Evolutionary conservation across 306 rosid species (phyloP), one percentile per base, ranked within the genome.

Genomic region (Dryas drummondii): DNA sequence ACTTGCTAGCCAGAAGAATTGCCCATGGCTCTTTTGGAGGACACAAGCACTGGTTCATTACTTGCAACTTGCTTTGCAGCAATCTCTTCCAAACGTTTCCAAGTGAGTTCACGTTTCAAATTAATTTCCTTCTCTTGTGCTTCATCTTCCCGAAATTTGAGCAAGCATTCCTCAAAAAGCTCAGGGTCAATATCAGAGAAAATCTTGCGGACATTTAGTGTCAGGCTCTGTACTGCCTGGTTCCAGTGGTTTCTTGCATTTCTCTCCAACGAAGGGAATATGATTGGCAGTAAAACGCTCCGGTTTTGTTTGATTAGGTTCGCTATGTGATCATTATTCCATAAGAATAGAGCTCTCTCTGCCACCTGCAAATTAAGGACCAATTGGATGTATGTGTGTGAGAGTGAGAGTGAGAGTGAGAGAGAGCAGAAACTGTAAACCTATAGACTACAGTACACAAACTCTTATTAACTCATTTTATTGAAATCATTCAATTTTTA

Each of bases 41-140:
- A 81, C 51, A 94, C 89, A 7, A 94, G 89, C 75, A 91, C 93
- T 4, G 93, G 84, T 78, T 94, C 96, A 12, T 87, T 88, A 79
- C 86, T 86, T 13, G 94, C 55, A 46, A 86, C 86, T 82, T 84
- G 91, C 93, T 73, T 68, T 17, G 97, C 91, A 73, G 93, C 98
- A 71, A 94, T 85, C 84, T 90, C 96, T 84, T 91, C 98, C 76
- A 94, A 81, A 62, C 94, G 89, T 74, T 90, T 90, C 98, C 98
- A 94, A 3, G 84, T 78, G 8, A 83, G 79, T 75, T 91, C 97
- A 0, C 90, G 91, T 80, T 82, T 94, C 48, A 70, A 67, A 77
- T 81, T 85, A 1, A 55, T 22, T 48, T 88, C 91, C 73, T 80
- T 77, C 80, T 76, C 87, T 41, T 84, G 91, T 0, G 87, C 91